Evolutionary conservation across 805 yeast genomes (phyloP).

Genomic region (Metschnikowia bowlesiae): DNA sequence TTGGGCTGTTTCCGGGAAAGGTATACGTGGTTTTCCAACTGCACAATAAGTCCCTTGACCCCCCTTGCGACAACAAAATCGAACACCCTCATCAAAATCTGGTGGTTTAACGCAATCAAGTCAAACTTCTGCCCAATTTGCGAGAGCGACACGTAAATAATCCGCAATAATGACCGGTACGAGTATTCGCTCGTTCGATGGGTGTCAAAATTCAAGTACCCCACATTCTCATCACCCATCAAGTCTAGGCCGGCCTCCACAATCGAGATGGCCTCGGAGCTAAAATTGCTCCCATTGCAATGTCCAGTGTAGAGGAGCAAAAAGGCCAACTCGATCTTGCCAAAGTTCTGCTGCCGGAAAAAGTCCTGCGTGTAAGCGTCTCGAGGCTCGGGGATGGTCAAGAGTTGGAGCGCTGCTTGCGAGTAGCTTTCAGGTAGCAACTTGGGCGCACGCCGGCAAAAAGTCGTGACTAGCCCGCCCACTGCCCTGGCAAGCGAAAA

Average conservation of each 20-base stretch:
- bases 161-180: constrained; percentile 61
- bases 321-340: constrained; percentile 64
- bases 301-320: constrained; percentile 42
- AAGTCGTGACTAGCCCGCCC: constrained; percentile 73
- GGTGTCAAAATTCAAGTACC: constrained; percentile 36
- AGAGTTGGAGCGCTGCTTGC: constrained; percentile 42
- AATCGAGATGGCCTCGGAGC: constrained; percentile 29
- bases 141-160: constrained; percentile 46
- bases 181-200: constrained; percentile 26
- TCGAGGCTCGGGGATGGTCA: constrained; percentile 47
- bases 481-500: constrained; percentile 66
- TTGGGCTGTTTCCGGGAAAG: constrained; percentile 25
- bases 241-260: constrained; percentile 42
- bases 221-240: constrained; percentile 46
- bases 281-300: constrained; percentile 28
- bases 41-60: constrained; percentile 52
- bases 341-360: constrained; percentile 46
- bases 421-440: constrained; percentile 18
- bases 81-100: constrained; percentile 53
- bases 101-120: constrained; percentile 43
- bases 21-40: constrained; percentile 55
- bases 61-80: constrained; percentile 64
- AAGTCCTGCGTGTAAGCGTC: constrained; percentile 49
- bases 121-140: constrained; percentile 39
- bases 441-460: constrained; percentile 34